These are phyloP conservation scores for Dactylonectria macrodidyma DNA, from an alignment of 2,329 filamentous ascomycete genomes.

Conservation along the genomic window DNA sequence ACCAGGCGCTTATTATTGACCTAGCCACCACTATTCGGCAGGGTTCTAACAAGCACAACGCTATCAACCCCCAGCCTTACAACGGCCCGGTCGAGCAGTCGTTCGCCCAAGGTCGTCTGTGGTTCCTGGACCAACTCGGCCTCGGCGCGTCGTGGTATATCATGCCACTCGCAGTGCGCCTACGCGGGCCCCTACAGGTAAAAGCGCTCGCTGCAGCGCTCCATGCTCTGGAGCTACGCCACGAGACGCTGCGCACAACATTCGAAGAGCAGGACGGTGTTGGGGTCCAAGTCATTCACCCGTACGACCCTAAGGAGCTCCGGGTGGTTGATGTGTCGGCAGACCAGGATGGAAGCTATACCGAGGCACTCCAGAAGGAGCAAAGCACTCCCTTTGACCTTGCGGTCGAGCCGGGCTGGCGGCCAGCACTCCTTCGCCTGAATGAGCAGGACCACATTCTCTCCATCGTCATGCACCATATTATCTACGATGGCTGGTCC, in stretches of 20 bases:
- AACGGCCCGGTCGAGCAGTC: background rate
- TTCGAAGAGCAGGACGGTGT: conserved; percentile 24
- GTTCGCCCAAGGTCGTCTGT: conserved; percentile 15
- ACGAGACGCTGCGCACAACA: conserved; percentile 38
- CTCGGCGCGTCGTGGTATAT: conserved; percentile 31
- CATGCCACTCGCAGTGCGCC: conserved; percentile 27
- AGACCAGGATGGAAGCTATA: background rate
- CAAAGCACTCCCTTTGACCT: conserved; percentile 33
- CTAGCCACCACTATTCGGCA: background rate
- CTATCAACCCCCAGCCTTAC: background rate
- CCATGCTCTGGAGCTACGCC: conserved; percentile 33
- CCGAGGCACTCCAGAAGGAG: conserved; percentile 12
- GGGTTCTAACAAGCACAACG: background rate
- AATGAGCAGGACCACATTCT: conserved; percentile 17
- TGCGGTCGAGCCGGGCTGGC: conserved; percentile 22
- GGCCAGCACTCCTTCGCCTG: conserved; percentile 20
- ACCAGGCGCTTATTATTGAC: background rate
- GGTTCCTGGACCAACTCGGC: conserved; percentile 39
- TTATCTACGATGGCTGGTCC: conserved; percentile 43
- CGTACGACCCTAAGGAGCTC: background rate
- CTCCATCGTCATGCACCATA: conserved; percentile 39
- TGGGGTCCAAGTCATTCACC: conserved; percentile 22
- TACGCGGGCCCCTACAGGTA: conserved; percentile 25
- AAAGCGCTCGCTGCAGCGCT: conserved; percentile 27
- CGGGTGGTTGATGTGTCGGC: conserved; percentile 2